Evolutionary conservation across 2,329 filamentous ascomycete species (phyloP), one percentile per base, ranked within the genome.

Genomic region (Colletotrichum scovillei): DNA sequence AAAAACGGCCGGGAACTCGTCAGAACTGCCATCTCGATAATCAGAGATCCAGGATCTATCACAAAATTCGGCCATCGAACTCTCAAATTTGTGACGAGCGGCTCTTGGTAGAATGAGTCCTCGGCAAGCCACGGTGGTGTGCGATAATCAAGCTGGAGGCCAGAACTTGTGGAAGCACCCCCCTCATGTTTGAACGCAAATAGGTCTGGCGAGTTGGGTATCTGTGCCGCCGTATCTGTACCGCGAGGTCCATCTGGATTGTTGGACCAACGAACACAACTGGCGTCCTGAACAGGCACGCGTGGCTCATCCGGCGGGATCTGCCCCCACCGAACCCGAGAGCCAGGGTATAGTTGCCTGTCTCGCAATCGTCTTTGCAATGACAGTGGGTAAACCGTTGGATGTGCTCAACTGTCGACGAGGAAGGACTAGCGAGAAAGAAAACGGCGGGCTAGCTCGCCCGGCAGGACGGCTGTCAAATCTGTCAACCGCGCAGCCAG

Each of bases 21-120:
- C 26, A 28, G 26, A 22, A n/a, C 38, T 32, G 32, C n/a, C 55
- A 69, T 69, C 59, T 64, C 59, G 59, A 69, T 69, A 59, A 69
- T n/a, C 38, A 69, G 22, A 63, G 59, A 64, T 73, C 53, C 53
- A 55, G 59, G 57, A 63, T 69, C 42, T 69, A 19, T 69, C 59
- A 69, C 65, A 69, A 68, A 69, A 11, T 32, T 22, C 22, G 38
- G 69, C 52, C 64, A 68, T 68, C 69, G 69, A 49, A 26, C 9
- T 22, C 52, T 58, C 24, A 22, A 52, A 32, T n/a, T 30, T 63
- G 22, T 63, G 64, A 69, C 38, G 38, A 68, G 28, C 26, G 26
- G 53, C 64, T 52, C 22, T 24, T 28, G 53, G 28, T 11, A 32
- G 22, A 19, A 30, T 49, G 19, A 55, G 26, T 22, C 49, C 49